These are phyloP conservation scores for Tinospora cordifolia DNA, from an alignment of 164 flowering plant genomes.

Conservation along the genomic window DNA sequence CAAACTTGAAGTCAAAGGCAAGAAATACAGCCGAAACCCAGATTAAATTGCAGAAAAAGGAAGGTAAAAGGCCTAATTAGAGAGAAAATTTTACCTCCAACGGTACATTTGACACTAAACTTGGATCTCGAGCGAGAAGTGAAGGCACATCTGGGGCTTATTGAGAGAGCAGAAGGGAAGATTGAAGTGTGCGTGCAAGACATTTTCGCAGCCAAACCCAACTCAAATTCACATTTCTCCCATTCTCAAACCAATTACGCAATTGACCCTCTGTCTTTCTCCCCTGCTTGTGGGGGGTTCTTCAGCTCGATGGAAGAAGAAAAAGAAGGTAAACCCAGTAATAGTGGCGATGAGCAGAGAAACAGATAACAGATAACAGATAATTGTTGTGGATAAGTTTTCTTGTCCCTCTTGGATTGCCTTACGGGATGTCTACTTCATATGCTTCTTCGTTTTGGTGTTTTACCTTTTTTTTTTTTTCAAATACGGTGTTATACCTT, in stretches of 20 bases:
- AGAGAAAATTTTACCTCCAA: slow-evolving; percentile 41
- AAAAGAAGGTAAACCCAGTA: too few species aligned
- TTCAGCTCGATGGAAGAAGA: neutral
- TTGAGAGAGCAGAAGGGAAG: slow-evolving; percentile 24
- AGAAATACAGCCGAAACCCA: neutral
- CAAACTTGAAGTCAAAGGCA: neutral
- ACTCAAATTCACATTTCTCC: neutral
- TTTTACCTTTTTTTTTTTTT: too few species aligned
- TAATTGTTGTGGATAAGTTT: neutral
- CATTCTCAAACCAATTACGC: neutral
- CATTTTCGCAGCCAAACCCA: slow-evolving; percentile 19
- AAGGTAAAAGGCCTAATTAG: neutral
- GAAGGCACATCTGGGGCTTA: slow-evolving; percentile 24
- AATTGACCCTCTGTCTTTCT: neutral
- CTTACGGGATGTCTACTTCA: too few species aligned
- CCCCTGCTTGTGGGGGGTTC: neutral
- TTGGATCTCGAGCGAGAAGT: slow-evolving; percentile 20
- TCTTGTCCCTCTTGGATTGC: neutral
- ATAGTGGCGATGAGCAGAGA: neutral
- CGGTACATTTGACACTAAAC: slow-evolving; percentile 32
- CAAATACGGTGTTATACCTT: too few species aligned
- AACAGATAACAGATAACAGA: neutral
- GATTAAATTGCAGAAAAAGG: neutral
- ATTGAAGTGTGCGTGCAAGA: slow-evolving; percentile 28
- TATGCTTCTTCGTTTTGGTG: too few species aligned